Conservation (phyloP, 805 yeast species). For the Gaillardinia entomophila region DNA sequence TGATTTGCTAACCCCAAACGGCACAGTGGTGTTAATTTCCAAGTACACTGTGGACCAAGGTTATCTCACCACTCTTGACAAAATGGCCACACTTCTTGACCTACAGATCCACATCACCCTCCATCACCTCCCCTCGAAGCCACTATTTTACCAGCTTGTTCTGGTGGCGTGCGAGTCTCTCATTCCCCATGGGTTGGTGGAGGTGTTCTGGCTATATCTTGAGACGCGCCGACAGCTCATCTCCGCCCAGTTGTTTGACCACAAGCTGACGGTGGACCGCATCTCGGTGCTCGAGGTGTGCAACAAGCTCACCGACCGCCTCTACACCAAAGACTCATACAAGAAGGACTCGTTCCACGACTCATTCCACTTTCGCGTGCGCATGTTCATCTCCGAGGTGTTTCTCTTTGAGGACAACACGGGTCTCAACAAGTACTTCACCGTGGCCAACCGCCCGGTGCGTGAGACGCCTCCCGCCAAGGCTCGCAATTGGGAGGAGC, state of each 20-base stretch:
- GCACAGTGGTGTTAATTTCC: neutral
- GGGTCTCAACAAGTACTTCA: conserved; percentile 37
- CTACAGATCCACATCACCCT: conserved; percentile 14
- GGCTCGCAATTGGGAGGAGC: conserved; percentile 15
- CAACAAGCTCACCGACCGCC: conserved; percentile 31
- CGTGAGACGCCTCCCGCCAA: conserved; percentile 16
- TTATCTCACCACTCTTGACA: conserved; percentile 6
- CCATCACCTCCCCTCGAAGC: conserved; percentile 11
- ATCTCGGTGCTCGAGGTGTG: conserved; percentile 35
- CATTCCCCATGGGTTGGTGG: conserved; percentile 13
- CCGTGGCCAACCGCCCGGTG: conserved; percentile 19
- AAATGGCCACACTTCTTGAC: conserved; percentile 21
- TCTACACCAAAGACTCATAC: conserved; percentile 22
- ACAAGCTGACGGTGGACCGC: conserved; percentile 25
- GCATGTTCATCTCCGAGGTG: conserved; percentile 26
- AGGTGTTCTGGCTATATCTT: conserved; percentile 31
- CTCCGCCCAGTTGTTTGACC: conserved; percentile 18
- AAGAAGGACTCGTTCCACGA: conserved; percentile 36
- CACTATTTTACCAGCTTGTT: conserved; percentile 20
- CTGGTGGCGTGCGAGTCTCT: conserved; percentile 12
- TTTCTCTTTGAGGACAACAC: conserved; percentile 38
- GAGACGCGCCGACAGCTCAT: conserved; percentile 27
- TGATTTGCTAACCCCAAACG: neutral
- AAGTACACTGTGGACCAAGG: neutral
- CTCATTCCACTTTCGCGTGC: conserved; percentile 28